Base-by-base conservation (phyloP, 2,329 filamentous ascomycete species). In the Furcasterigmium sp. region DNA sequence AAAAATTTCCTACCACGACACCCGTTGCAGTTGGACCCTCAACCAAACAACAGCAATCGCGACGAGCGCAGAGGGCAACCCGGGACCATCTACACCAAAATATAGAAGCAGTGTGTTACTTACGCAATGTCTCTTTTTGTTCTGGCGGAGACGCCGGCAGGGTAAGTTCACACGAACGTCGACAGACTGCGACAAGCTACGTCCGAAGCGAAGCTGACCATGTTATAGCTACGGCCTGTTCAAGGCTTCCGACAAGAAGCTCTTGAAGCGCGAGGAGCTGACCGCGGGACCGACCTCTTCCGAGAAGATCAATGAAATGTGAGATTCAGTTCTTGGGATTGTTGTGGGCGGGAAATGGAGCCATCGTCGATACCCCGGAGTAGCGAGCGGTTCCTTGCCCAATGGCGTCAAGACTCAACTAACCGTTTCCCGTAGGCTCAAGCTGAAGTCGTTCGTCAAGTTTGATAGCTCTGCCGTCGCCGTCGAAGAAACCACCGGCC, bases 191-290 rank as follows among this genome's bases (percentile, higher is more conserved):
- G n/a, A n/a, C 23, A 7, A 26, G 23, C 23, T 7, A 26, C 7
- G 11, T 26, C 23, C 23, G 11, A 23, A 5, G 13, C 18, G 34
- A 37, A 29, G 40, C 48, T 45, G 15, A 34, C n/a, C 39, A 19
- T 26, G 10, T 26, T 29, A 23, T 40, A 95, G 93, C 66, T 97
- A 97, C 75, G 93, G 91, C 68, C 82, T 98, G 66, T 90, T 98
- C 75, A 97, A 98, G 78, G 87, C 91, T 57, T 89, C 91, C 67
- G 91, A 97, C 79, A 97, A 96, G 82, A 97, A 97, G 76, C 80
- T 97, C 47, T 76, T 98, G 53, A 93, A 95, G 69, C 84, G 86
- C 60, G 85, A 91, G 69, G 83, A 91, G 60, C 69, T 95, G 51
- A 77, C 80, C 42, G 76, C 81, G 51, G 83, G 93, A 64, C 76